Conservation (phyloP, 495 filamentous ascomycete species). For the Neurospora cerealis region DNA sequence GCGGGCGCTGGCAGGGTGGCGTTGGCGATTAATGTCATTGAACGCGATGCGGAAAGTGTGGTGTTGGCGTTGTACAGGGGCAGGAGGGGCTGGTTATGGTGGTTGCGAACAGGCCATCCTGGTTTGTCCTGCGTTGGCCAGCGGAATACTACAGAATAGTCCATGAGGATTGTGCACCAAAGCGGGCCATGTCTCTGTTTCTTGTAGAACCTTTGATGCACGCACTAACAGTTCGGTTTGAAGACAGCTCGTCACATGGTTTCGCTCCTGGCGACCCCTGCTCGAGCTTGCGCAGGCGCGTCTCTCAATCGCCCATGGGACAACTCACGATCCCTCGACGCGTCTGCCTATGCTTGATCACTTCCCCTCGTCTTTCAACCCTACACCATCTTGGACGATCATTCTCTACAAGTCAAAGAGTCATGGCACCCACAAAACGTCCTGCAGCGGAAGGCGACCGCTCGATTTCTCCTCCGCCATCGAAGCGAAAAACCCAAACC, state of each 20-base stretch:
- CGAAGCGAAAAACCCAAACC: slow-evolving; percentile 54
- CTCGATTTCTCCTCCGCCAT: slow-evolving; percentile 49
- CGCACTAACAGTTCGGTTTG: not conserved
- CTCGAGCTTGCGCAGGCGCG: not conserved
- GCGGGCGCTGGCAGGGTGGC: not conserved
- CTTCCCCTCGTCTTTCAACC: not conserved
- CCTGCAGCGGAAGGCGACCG: slow-evolving; percentile 13
- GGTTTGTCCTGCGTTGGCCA: not conserved
- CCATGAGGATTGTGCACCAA: too few relatives aligned
- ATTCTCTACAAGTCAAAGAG: not conserved
- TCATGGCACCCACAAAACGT: slow-evolving; percentile 3
- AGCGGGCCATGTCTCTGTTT: not conserved
- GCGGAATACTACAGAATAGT: not conserved
- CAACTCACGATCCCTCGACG: not conserved
- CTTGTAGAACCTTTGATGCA: not conserved
- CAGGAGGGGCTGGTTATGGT: not conserved
- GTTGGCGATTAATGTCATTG: not conserved
- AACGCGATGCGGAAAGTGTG: not conserved
- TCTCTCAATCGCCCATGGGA: not conserved
- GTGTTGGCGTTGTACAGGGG: not conserved
- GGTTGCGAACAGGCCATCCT: not conserved
- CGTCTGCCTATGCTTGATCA: not conserved
- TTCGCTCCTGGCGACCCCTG: slow-evolving; percentile 6
- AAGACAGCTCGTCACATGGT: slow-evolving; percentile 8
- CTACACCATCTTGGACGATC: not conserved